Evolutionary conservation across 2,329 filamentous ascomycete species (phyloP).

Genomic region (Alternaria conjuncta): DNA sequence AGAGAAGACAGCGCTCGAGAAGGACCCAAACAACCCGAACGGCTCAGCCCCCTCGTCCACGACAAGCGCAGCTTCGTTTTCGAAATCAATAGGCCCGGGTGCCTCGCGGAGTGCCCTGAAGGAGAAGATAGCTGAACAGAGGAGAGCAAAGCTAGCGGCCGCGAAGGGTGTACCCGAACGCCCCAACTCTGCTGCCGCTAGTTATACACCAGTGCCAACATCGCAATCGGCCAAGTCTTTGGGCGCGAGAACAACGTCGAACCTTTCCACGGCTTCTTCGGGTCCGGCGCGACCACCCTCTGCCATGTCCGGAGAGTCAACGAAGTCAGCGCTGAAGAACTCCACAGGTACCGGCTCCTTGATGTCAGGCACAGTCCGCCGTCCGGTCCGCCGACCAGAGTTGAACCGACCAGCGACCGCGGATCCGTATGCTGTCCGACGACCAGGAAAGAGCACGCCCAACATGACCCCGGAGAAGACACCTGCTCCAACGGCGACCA

Average conservation of each 20-base stretch:
- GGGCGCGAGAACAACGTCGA: slow-evolving; percentile 36
- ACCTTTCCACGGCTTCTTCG: slow-evolving; percentile 37
- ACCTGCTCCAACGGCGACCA: slow-evolving; percentile 47
- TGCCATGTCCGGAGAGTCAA: slow-evolving; percentile 41
- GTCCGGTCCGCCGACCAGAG: slow-evolving; percentile 54
- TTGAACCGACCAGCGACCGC: slow-evolving; percentile 59
- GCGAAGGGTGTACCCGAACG: slow-evolving; percentile 56
- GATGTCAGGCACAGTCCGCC: slow-evolving; percentile 66
- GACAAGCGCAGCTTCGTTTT: slow-evolving; percentile 54
- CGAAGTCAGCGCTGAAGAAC: slow-evolving; percentile 42
- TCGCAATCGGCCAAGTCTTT: slow-evolving; percentile 45
- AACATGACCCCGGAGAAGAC: slow-evolving; percentile 55
- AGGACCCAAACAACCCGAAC: slow-evolving; percentile 82
- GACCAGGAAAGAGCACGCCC: slow-evolving; percentile 53
- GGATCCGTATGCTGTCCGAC: slow-evolving; percentile 58
- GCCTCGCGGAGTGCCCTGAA: slow-evolving; percentile 68
- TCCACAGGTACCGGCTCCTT: slow-evolving; percentile 52
- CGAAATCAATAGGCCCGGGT: slow-evolving; percentile 56
- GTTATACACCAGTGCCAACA: slow-evolving; percentile 55
- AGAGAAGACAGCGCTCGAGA: slow-evolving; percentile 80
- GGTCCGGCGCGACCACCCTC: slow-evolving; percentile 45
- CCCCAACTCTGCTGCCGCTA: slow-evolving; percentile 64
- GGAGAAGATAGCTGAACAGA: slow-evolving; percentile 81
- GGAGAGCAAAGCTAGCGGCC: slow-evolving; percentile 64
- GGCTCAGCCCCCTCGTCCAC: slow-evolving; percentile 56